Conservation (phyloP, 2,329 filamentous ascomycete genomes). For the Didymella lethalis region DNA sequence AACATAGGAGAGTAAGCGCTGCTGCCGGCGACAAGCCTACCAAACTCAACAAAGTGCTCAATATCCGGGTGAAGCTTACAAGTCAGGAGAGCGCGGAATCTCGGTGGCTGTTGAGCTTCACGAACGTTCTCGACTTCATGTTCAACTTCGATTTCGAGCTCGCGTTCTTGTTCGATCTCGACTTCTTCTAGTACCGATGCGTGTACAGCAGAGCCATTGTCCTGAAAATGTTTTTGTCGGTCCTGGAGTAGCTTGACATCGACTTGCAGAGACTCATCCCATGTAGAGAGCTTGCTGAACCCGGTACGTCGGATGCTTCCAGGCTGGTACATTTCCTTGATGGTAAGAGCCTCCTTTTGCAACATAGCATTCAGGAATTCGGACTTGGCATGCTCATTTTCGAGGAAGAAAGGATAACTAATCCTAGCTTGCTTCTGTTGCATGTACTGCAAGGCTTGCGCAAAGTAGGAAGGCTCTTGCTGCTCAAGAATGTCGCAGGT, state of each 20-base stretch:
- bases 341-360: conserved; percentile 63
- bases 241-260: conserved; percentile 50
- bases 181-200: conserved; percentile 67
- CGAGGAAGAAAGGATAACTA: conserved; percentile 55
- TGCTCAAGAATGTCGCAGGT: conserved; percentile 68
- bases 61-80: conserved; percentile 60
- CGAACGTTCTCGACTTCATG: conserved; percentile 53
- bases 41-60: conserved; percentile 56
- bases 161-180: conserved; percentile 43
- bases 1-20: conserved; percentile 55
- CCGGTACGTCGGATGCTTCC: conserved; percentile 23
- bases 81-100: conserved; percentile 54
- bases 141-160: conserved; percentile 67
- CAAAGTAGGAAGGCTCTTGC: conserved; percentile 64
- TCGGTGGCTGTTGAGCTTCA: conserved; percentile 59
- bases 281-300: conserved; percentile 10
- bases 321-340: conserved; percentile 66
- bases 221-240: conserved; percentile 51
- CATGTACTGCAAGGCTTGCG: conserved; percentile 69
- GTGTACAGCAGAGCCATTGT: conserved; percentile 55
- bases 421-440: conserved; percentile 60
- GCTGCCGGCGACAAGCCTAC: conserved; percentile 51
- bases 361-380: conserved; percentile 57
- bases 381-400: conserved; percentile 42
- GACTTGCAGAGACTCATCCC: conserved; percentile 36